Base-by-base conservation (phyloP, 2,329 filamentous ascomycete species). In the Pseudocercospora vitis region DNA sequence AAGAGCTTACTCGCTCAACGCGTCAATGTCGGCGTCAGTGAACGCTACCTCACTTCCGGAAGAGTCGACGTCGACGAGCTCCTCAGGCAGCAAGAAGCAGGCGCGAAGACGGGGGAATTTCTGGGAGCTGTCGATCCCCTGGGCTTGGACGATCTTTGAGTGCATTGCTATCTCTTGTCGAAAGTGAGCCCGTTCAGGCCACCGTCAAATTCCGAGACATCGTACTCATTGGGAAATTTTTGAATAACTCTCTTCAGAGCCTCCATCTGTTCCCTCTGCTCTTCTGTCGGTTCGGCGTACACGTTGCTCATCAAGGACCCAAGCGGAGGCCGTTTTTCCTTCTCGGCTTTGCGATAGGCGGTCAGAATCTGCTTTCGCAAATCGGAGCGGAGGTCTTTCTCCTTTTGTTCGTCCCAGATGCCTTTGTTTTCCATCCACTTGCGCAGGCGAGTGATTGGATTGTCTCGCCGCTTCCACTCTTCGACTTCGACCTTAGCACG, bases 401-500 rank as follows among this genome's bases (percentile, higher is more conserved):
- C 94, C 63, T 86, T 82, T 33, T 82, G 79, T 59, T 96, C 91
- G 64, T 91, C 83, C 94, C 94, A 99, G 35, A 91, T 78, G 0
- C 84, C 84, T 62, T 85, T 83, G 7, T 82, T 80, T 73, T 99
- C 92, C 75, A 99, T 84, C 82, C 90, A 99, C 75, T 96, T 96
- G 18, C 91, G 81, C 52, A 95, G 70, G 9, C 91, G 81, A 2
- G 88, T 90, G 47, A 96, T 87, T 1, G 91, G 91, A 66, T 96
- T 96, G 68, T 96, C 91, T 9, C 91, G 79, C 0, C 90, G 71
- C 72, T 95, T 95, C 91, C 91, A 96, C 69, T 95, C 89, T 69
- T 96, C 88, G 6, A 99, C 94, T 68, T 99, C 94, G 0, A 96
- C 85, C 21, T 87, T 84, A 1, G 91, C 91, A 7, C 94, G 87